phyloP scores from a whole-genome alignment of 352 stramenopile genomes.

The Albugo candida region DNA sequence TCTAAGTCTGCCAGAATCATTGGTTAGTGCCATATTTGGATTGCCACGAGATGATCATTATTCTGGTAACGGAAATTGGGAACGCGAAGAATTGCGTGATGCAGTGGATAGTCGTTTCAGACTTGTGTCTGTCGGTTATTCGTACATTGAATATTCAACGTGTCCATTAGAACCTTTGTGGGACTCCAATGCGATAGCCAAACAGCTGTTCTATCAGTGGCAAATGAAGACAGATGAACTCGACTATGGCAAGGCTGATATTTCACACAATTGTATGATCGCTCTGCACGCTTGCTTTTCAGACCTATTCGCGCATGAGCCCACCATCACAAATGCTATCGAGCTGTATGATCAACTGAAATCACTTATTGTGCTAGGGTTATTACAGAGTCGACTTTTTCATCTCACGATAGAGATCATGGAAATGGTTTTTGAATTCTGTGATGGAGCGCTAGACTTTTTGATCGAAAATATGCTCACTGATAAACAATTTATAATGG shows the following conservation, averaged over 20 bases:
- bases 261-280: constrained; percentile 13
- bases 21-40: constrained; percentile 22
- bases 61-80: not conserved
- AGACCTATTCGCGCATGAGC: constrained; percentile 12
- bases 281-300: constrained; percentile 37
- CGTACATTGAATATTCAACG: constrained; percentile 28
- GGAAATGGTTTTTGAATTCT: too few relatives aligned
- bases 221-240: constrained; percentile 9
- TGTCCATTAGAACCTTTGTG: constrained; percentile 22
- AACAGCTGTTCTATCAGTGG: constrained; percentile 56
- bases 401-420: too few relatives aligned
- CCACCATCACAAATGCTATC: constrained; percentile 1
- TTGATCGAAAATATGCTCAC: too few relatives aligned
- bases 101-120: constrained; percentile 4
- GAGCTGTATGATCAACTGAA: constrained; percentile 43
- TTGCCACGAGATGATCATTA: not conserved
- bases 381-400: constrained; percentile 11
- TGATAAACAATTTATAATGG: too few relatives aligned
- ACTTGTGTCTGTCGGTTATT: constrained; percentile 32
- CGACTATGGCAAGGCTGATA: too few relatives aligned
- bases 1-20: constrained; percentile 23
- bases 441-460: too few relatives aligned
- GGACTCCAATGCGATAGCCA: constrained; percentile 42
- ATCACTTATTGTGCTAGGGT: constrained; percentile 19
- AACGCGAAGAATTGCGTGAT: not conserved